Base-by-base conservation (phyloP, 1,284 basidiomycete genomes). In the Fomitopsis betulina region DNA sequence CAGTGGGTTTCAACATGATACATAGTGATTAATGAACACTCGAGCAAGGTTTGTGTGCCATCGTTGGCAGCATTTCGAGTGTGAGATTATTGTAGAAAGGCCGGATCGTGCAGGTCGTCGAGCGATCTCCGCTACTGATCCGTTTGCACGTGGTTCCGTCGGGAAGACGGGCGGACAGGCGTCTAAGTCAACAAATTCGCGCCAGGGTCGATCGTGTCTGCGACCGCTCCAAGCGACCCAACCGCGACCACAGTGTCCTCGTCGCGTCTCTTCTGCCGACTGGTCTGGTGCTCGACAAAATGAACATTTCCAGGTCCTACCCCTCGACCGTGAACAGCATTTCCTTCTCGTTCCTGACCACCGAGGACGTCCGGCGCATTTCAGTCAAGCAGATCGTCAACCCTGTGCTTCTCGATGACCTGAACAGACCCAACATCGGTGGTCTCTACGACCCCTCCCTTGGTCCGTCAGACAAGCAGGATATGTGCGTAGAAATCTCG, bases 301-400 rank as follows among this genome's bases (percentile, higher is more conserved):
- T 99, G 96, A 96, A 99, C 74, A 93, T 97, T 74, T 84, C 95
- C 8, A 86, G 93, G 68, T 89, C 96, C 23, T 77, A 99, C 58
- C 87, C 93, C 15, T 91, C 94, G 5, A 86, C 88, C 57, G 89
- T 97, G 65, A 78, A 86, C 58, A 89, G 90, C 63, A 78, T 98
- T 57, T 96, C 96, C 25, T 99, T 99, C 76, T 96, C 95, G 3
- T 97, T 97, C 74, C 86, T 99, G 58, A 87, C 92, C 15, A 79
- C 93, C n/a, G 85, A 93, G 66, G 96, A 99, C 74, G 83, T 98
- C 65, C 85, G 91, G 55, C 84, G 89, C 61, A 95, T 99, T 71
- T 98, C 95, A 19, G 96, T 99, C 68, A 96, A 96, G 78, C 93
- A 98, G 78, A 91, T 99, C 67, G 84, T 93, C 62, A 99, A 99